A percentile compares a stretch with the other conserved stretches of the same genome.
phyloP scores from a whole-genome alignment of 305 asterid species.

The Ajuga reptans region DNA sequence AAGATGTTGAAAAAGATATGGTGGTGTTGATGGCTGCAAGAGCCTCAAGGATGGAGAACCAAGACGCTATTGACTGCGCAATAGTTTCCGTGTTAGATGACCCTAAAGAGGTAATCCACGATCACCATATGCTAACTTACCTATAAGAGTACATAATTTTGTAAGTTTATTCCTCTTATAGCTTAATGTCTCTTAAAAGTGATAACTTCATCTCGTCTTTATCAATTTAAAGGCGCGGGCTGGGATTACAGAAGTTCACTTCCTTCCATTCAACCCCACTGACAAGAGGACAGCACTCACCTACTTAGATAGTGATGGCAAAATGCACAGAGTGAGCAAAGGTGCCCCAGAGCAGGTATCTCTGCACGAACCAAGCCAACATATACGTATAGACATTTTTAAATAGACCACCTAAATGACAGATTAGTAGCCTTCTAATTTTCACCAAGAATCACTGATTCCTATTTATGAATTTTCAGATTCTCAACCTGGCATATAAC shows the following conservation, averaged over 20 bases:
- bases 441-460: neutral
- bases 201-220: neutral
- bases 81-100: conserved; percentile 34
- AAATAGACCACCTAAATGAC: neutral
- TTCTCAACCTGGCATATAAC: conserved; percentile 30
- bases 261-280: conserved; percentile 66
- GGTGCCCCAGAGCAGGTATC: conserved; percentile 83
- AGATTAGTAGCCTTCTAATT: neutral
- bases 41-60: conserved; percentile 37
- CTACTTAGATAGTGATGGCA: conserved; percentile 46
- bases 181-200: neutral
- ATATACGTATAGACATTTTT: neutral
- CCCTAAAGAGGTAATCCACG: conserved; percentile 33
- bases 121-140: neutral
- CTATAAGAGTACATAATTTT: neutral
- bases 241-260: conserved; percentile 65
- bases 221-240: conserved; percentile 48
- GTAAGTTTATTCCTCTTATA: neutral
- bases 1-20: conserved; percentile 30
- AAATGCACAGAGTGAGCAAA: conserved; percentile 69
- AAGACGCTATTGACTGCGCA: conserved; percentile 37
- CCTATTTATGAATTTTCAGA: conserved; percentile 9
- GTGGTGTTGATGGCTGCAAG: conserved; percentile 33
- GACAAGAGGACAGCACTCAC: conserved; percentile 81
- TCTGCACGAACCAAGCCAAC: neutral